Conservation (phyloP, 1,139 yeast genomes). For the Schizosaccharomyces versatilis region DNA sequence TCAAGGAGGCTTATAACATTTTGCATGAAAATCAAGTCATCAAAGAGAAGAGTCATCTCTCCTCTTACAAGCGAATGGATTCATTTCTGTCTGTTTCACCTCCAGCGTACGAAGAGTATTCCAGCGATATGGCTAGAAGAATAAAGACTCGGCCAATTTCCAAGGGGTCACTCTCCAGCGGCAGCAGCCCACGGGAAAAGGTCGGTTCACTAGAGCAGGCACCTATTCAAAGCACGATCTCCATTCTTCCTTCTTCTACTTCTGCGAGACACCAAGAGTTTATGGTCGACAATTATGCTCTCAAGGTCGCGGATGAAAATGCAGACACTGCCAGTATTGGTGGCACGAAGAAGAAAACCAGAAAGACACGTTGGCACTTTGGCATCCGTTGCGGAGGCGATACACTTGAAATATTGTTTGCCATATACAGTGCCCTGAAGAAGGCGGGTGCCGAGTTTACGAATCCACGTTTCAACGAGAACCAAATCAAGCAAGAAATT, state of each 20-base stretch:
- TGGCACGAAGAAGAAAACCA: slow-evolving; percentile 6
- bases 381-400: slow-evolving; percentile 91
- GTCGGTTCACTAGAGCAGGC: slow-evolving; percentile 7
- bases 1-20: slow-evolving; percentile 73
- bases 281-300: no score
- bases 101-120: slow-evolving; percentile 23
- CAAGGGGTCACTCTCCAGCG: no score
- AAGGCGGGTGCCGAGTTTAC: slow-evolving; percentile 97
- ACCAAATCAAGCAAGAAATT: neutral
- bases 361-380: slow-evolving; percentile 79
- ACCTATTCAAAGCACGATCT: slow-evolving; percentile 4
- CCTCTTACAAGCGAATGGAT: slow-evolving; percentile 21
- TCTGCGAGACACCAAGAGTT: no score
- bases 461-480: slow-evolving; percentile 27
- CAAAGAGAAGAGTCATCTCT: slow-evolving; percentile 10
- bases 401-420: slow-evolving; percentile 97
- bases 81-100: slow-evolving; percentile 11
- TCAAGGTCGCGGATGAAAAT: neutral
- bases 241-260: slow-evolving; percentile 3
- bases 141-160: slow-evolving; percentile 16
- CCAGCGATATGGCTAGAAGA: slow-evolving; percentile 6
- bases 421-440: slow-evolving; percentile 79
- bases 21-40: slow-evolving; percentile 58
- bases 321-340: neutral
- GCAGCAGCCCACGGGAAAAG: slow-evolving; percentile 6